Conservation (phyloP, 2,329 filamentous ascomycete species). For the Diplodia mutila region DNA sequence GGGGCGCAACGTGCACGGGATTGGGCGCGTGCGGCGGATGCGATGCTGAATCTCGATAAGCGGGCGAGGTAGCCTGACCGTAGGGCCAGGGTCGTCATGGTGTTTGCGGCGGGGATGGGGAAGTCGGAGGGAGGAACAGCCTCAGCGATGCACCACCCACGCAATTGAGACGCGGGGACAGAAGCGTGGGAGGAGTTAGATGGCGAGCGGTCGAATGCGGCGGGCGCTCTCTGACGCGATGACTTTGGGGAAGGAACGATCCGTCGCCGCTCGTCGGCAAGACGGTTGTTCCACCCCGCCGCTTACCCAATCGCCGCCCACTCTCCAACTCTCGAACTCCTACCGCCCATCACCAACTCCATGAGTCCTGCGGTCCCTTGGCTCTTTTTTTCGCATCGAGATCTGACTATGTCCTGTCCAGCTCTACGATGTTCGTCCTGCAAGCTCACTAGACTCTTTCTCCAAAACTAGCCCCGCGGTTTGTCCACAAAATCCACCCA, state of each 20-base stretch:
- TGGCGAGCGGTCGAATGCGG: slow-evolving; percentile 14
- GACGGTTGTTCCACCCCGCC: slow-evolving; percentile 3
- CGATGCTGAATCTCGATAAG: slow-evolving; percentile 59
- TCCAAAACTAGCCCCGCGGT: too few species aligned
- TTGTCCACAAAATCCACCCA: too few species aligned
- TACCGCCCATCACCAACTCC: background rate
- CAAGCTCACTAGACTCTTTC: too few species aligned
- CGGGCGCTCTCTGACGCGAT: slow-evolving; percentile 21
- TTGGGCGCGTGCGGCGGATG: slow-evolving; percentile 49
- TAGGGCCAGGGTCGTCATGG: slow-evolving; percentile 69
- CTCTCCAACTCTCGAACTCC: slow-evolving; percentile 3
- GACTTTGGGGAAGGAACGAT: slow-evolving; percentile 16
- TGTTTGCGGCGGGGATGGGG: slow-evolving; percentile 37
- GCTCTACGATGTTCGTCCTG: too few species aligned
- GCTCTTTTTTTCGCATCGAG: too few species aligned
- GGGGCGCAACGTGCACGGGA: slow-evolving; percentile 41
- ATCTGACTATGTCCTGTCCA: too few species aligned
- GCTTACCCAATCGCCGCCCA: slow-evolving; percentile 8
- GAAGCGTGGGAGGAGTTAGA: slow-evolving; percentile 2
- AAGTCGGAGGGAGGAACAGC: slow-evolving; percentile 10
- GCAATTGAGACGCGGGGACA: background rate
- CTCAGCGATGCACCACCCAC: slow-evolving; percentile 26
- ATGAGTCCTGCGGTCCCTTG: too few species aligned
- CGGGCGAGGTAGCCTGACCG: slow-evolving; percentile 69
- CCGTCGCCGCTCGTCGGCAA: background rate